Evolutionary conservation across 1,284 basidiomycete genomes (phyloP), one percentile per base, ranked within the genome.

Genomic region (Wallemia mellicola): DNA sequence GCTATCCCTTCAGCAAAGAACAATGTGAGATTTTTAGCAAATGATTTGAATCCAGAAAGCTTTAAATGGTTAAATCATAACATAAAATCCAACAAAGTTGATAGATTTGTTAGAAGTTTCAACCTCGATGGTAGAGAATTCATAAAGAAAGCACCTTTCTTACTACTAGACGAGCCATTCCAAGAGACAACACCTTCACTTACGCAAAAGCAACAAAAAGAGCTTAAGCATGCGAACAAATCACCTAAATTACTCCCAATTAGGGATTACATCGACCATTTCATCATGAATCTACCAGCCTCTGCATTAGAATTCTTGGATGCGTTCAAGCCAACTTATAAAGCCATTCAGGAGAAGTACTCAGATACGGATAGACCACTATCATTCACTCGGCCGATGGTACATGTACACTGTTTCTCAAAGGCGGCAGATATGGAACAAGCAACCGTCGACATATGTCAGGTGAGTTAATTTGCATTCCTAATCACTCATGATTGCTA

Each of bases 321-420:
- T 66, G 85, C 85, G 0, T 96, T 85, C 72, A 76, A 77, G 1
- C 88, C 87, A 0, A 63, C 75, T 83, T 67, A 71, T 70, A 33
- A 67, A 3, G 38, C 5, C 3, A 48, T 48, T 15, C 38, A 48
- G 38, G 9, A 48, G 19, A 3, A 11, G 5, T 17, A 48, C 38
- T 11, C 3, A 22, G 14, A 48, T n/a, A 48, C 5, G 14, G 9
- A 48, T 5, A 11, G 22, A 48, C 9, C 38, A 48, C 38, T 48
- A 11, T 48, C 38, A 48, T 5, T 48, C 9, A 48, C 38, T 11
- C 38, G 38, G 79, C 92, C 94, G 0, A 78, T 87, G 75, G 76
- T 98, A 7, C 94, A 99, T 68, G 91, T 87, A 62, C 84, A 99
- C 69, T 96, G 89, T 72, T 99, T 99, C 70, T 89, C 88, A 33